phyloP scores from a whole-genome alignment of 1,139 yeast genomes.

The Hansenula sp. region DNA sequence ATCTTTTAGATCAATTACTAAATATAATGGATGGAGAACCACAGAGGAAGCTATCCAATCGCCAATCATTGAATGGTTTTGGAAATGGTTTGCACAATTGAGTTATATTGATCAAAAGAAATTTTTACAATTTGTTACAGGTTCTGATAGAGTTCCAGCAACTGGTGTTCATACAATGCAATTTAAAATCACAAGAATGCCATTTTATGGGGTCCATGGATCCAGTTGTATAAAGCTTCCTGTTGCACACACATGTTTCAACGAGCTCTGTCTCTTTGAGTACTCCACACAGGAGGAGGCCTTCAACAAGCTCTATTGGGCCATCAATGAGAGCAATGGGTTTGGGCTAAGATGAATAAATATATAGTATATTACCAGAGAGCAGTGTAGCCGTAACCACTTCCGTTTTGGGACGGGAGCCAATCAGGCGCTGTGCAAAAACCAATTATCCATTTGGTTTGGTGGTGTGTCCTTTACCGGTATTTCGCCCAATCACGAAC shows the following conservation, averaged over 20 bases:
- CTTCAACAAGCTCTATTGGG: conserved; percentile 50
- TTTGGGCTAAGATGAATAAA: conserved; percentile 61
- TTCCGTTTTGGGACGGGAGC: neutral
- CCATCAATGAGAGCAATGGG: conserved; percentile 78
- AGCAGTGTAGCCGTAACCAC: neutral
- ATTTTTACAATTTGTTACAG: conserved; percentile 75
- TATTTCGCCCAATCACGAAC: conserved; percentile 18
- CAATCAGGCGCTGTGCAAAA: neutral
- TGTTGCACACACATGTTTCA: conserved; percentile 89
- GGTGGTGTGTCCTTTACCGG: neutral
- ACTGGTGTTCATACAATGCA: conserved; percentile 76
- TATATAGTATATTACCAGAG: neutral
- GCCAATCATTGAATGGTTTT: conserved; percentile 66
- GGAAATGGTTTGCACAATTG: conserved; percentile 62
- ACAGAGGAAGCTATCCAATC: conserved; percentile 34
- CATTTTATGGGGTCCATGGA: conserved; percentile 31
- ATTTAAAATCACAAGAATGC: conserved; percentile 55
- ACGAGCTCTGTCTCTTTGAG: conserved; percentile 74
- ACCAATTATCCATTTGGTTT: neutral
- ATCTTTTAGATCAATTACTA: conserved; percentile 65
- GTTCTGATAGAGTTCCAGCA: conserved; percentile 89
- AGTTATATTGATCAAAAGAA: conserved; percentile 49
- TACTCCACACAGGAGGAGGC: conserved; percentile 53
- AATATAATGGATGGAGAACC: conserved; percentile 58
- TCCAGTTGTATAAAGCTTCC: conserved; percentile 53